phyloP scores from a whole-genome alignment of 768 basidiomycete genomes.

The Hygrophorus pudorinus region DNA sequence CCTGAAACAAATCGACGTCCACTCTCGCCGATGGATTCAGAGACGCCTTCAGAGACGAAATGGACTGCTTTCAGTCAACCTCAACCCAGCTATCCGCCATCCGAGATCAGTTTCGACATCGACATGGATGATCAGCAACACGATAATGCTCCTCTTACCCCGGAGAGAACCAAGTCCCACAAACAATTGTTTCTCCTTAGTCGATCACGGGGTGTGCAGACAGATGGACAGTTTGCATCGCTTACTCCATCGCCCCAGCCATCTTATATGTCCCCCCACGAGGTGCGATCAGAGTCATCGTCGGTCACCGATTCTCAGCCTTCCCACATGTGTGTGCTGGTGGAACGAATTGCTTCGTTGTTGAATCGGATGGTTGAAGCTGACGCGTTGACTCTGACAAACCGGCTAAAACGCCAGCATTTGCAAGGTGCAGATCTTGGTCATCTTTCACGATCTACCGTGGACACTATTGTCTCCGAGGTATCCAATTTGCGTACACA shows the following conservation, averaged over 20 bases:
- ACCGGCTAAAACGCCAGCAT: conserved; percentile 85
- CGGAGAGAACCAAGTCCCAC: conserved; percentile 28
- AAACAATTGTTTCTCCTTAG: conserved; percentile 45
- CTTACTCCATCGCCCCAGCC: conserved; percentile 24
- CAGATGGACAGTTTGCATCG: conserved; percentile 33
- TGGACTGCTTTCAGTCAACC: conserved; percentile 18
- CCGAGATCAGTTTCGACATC: conserved; percentile 33
- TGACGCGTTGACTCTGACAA: conserved; percentile 81
- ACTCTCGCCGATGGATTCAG: conserved; percentile 30
- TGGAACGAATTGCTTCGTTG: conserved; percentile 57
- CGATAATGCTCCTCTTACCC: conserved; percentile 17
- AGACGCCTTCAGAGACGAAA: conserved; percentile 23
- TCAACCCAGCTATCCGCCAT: conserved; percentile 21
- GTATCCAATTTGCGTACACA: conserved; percentile 56
- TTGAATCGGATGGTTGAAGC: conserved; percentile 52
- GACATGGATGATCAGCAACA: conserved; percentile 29
- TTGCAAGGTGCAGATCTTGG: conserved; percentile 77
- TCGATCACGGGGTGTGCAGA: conserved; percentile 60
- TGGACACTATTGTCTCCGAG: conserved; percentile 67
- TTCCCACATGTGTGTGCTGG: conserved; percentile 41
- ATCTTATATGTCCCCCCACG: conserved; percentile 33
- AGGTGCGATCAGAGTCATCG: conserved; percentile 67
- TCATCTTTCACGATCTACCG: conserved; percentile 76
- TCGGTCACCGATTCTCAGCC: conserved; percentile 50
- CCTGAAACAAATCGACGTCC: conserved; percentile 36